Base-by-base conservation (phyloP, 2,329 filamentous ascomycete genomes). In the Aureobasidium sp. region DNA sequence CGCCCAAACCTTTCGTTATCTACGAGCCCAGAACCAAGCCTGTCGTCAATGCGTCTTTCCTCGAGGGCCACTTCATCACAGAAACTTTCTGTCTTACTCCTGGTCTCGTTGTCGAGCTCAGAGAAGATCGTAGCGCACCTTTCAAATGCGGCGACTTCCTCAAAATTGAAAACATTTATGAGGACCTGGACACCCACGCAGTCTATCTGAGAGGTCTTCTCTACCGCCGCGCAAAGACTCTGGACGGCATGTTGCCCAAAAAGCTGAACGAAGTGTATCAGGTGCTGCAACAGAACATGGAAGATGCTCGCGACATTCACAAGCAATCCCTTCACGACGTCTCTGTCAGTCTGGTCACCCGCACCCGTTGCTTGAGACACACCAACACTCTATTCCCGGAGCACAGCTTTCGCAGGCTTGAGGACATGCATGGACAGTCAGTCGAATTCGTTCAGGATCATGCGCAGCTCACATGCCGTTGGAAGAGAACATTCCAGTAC, bases 371-470 rank as follows among this genome's bases (percentile, higher is more conserved):
- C 68, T 49, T 70, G 37, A 63, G 77, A 0, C 71, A 80, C 2
- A 89, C 86, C 0, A 90, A 89, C 62, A 69, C 77, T 0, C 66
- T 70, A 0, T 84, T 78, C 45, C 80, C 81, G 0, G 61, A 61
- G 2, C 50, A 66, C 47, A 61, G 62, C 49, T 68, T 13, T 48
- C 66, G 39, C 5, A 32, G 30, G 2, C 30, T 8, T 41, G 57
- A 60, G 8, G 37, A 42, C 10, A 27, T 61, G 37, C 7, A 25
- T 11, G 41, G 39, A 36, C 42, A 42, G 16, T 54, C 44, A 32
- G 8, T 50, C 0, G 67, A 67, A 13, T 65, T 66, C 1, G 62
- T 70, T 0, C 66, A 69, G 10, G 62, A 69, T 1, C 66, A 71
- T 14, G 78, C 74, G 0, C 68, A 71, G 0, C 68, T 87, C 1